Evolutionary conservation across 495 filamentous ascomycete genomes (phyloP).

Genomic region (Aspergillus bridgeri): DNA sequence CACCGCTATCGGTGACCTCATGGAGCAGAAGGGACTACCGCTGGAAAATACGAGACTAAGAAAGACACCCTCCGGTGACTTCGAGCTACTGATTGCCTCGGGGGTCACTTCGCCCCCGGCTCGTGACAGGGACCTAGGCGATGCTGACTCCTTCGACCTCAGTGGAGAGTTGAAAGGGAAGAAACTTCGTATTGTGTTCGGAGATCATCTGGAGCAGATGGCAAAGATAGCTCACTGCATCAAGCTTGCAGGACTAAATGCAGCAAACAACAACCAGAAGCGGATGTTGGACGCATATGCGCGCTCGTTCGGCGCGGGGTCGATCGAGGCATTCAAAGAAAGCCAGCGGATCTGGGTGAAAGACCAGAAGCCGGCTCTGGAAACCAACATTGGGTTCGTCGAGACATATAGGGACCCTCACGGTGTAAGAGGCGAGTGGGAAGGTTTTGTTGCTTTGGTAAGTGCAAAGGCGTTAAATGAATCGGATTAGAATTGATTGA

Average conservation of each 20-base stretch:
- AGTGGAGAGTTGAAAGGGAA: slow-evolving; percentile 63
- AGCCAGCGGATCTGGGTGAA: slow-evolving; percentile 89
- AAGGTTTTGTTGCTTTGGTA: slow-evolving; percentile 81
- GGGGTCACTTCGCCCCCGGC: slow-evolving; percentile 54
- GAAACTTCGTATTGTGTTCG: slow-evolving; percentile 72
- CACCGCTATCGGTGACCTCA: slow-evolving; percentile 62
- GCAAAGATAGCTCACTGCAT: slow-evolving; percentile 67
- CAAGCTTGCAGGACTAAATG: slow-evolving; percentile 68
- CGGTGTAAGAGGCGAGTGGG: slow-evolving; percentile 94
- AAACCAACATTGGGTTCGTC: slow-evolving; percentile 91
- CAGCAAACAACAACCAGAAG: slow-evolving; percentile 81
- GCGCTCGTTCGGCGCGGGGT: slow-evolving; percentile 80
- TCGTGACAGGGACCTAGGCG: slow-evolving; percentile 66
- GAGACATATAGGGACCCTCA: slow-evolving; percentile 95
- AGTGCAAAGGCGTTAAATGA: slow-evolving; percentile 16
- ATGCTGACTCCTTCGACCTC: slow-evolving; percentile 62
- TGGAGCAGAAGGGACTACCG: slow-evolving; percentile 68
- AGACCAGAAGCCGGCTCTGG: slow-evolving; percentile 84
- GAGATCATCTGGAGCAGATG: slow-evolving; percentile 81
- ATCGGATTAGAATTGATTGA: slow-evolving; percentile 7
- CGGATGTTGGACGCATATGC: slow-evolving; percentile 81
- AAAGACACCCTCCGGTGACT: slow-evolving; percentile 69
- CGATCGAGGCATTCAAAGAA: slow-evolving; percentile 84
- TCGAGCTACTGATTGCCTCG: slow-evolving; percentile 82
- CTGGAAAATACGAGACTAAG: slow-evolving; percentile 86